Base-by-base conservation (phyloP, 345 rosid genomes). In the Corymbia maculata region DNA sequence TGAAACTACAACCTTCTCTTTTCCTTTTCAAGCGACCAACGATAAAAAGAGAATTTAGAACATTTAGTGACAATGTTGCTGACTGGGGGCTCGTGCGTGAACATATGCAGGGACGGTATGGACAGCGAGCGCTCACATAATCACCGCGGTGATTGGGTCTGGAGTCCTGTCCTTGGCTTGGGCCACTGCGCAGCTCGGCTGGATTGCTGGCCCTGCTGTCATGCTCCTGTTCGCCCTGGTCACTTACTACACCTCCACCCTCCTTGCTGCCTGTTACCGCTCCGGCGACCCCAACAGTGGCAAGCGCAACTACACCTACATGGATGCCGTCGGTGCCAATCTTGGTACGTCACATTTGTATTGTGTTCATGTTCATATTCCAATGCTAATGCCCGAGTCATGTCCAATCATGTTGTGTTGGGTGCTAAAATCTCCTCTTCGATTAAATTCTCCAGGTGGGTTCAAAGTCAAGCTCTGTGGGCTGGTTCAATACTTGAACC, bases 381-480 rank as follows among this genome's bases (percentile, higher is more conserved):
- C 53, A 52, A 22, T 82, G 26, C 42, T 87, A 32, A 16, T 24
- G 15, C 49, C 85, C 7, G 30, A 53, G 32, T 79, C 45, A 24
- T 19, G 42, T 12, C 28, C 44, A 11, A 51, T 32, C 32, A 28
- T 86, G 32, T 61, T 87, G 47, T 86, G 8, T 87, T 51, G 32
- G 52, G 32, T 89, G 92, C 80, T 90, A 89, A 88, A 36, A 80
- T 89, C 86, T 85, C 30, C 79, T 50, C 79, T 70, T 75, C 9
- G 82, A 85, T 85, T 53, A 28, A 17, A 22, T 50, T 59, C 85
- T 90, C 84, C 93, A 96, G 98, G 98, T 86, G 97, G 97, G 7
- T 45, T 88, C 70, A 90, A 93, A 85, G 95, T 92, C 59, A 93
- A 91, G 91, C 4, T 96, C 42, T 96, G 98, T 88, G 98, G 98